Conservation (phyloP, 2,329 filamentous ascomycete species). For the Dendrostoma leiphaemia region DNA sequence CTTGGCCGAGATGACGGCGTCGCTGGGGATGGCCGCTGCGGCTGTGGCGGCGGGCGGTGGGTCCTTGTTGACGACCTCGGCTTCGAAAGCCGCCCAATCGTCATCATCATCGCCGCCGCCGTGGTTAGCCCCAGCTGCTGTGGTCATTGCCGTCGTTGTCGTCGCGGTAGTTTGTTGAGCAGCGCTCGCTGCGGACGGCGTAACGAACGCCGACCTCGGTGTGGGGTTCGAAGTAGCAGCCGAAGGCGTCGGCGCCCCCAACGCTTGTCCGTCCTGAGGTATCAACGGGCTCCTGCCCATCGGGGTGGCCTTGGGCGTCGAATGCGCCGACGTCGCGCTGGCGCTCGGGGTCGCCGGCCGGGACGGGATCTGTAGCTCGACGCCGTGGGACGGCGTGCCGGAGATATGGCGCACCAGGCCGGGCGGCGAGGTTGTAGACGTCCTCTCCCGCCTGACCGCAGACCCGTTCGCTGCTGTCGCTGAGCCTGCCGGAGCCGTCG, state of each 20-base stretch:
- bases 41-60: conserved; percentile 26
- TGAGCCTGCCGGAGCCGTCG: neutral
- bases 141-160: conserved; percentile 14
- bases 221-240: neutral
- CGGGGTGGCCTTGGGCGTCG: conserved; percentile 38
- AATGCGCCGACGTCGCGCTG: conserved; percentile 37
- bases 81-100: conserved; percentile 86
- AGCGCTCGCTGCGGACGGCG: conserved; percentile 8
- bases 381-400: conserved; percentile 50
- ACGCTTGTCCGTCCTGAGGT: conserved; percentile 25
- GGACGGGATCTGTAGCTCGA: conserved; percentile 63
- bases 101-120: conserved; percentile 58
- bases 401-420: conserved; percentile 46
- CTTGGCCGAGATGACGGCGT: conserved; percentile 66
- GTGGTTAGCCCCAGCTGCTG: conserved; percentile 11
- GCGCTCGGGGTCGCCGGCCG: conserved; percentile 58
- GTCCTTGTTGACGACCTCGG: conserved; percentile 61
- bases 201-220: conserved; percentile 11
- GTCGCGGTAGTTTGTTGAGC: conserved; percentile 19
- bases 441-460: conserved; percentile 17
- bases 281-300: conserved; percentile 38
- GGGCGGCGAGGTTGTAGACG: conserved; percentile 36
- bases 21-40: conserved; percentile 28
- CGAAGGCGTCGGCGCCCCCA: neutral
- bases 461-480: neutral